These are phyloP conservation scores for Leucocoprinus leucothites DNA, from an alignment of 768 basidiomycete genomes.

Conservation along the genomic window DNA sequence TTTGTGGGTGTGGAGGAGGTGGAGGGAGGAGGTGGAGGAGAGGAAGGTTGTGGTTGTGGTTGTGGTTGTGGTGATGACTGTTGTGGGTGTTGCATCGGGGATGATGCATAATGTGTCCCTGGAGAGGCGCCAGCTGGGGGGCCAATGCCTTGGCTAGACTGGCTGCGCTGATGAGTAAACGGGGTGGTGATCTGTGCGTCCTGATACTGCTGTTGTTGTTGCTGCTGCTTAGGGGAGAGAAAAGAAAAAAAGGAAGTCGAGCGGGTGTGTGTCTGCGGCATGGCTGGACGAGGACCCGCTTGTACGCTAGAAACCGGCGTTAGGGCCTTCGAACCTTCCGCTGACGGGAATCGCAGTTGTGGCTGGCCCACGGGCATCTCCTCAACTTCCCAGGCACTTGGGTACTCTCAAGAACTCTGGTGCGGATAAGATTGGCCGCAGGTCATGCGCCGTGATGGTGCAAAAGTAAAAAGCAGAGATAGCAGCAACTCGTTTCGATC, in stretches of 20 bases:
- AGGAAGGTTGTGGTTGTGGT: constrained; percentile 2
- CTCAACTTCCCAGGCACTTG: background rate
- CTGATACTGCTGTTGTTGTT: too few relatives aligned
- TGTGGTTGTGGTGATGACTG: constrained; percentile 11
- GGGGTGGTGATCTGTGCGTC: too few relatives aligned
- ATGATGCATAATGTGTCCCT: background rate
- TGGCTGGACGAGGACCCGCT: constrained; percentile 18
- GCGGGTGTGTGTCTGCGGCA: constrained; percentile 40
- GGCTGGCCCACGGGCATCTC: too few relatives aligned
- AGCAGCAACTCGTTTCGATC: constrained; percentile 66
- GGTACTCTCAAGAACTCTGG: too few relatives aligned
- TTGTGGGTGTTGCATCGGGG: constrained; percentile 18
- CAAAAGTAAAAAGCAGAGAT: constrained; percentile 17
- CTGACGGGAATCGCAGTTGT: constrained; percentile 17
- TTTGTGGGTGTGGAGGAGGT: background rate
- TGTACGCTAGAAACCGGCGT: constrained; percentile 14
- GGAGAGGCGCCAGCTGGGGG: constrained; percentile 13
- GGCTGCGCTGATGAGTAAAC: background rate
- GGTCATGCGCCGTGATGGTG: background rate
- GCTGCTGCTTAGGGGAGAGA: constrained; percentile 32
- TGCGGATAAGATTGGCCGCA: too few relatives aligned
- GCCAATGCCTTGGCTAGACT: constrained; percentile 2
- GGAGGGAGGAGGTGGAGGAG: constrained; percentile 4
- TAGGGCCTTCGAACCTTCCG: constrained; percentile 8
- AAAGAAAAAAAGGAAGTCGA: constrained; percentile 69